Evolutionary conservation across 768 basidiomycete species (phyloP).

Genomic region (Podaxis sp.): DNA sequence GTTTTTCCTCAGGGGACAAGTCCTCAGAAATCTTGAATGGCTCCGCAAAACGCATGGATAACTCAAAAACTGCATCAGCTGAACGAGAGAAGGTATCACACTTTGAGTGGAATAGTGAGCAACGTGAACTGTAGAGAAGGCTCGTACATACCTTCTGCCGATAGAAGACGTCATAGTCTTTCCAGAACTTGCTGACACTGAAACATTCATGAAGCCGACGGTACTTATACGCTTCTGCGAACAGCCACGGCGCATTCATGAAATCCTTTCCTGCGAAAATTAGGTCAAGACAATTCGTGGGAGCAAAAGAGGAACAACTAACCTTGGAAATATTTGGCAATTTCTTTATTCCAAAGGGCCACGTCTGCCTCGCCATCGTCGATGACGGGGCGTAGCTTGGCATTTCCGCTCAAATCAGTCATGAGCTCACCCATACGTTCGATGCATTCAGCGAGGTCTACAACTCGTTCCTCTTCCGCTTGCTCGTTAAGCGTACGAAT

Average conservation of each 20-base stretch:
- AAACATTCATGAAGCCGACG: conserved; percentile 92
- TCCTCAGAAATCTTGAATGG: conserved; percentile 67
- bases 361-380: conserved; percentile 93
- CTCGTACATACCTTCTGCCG: conserved; percentile 69
- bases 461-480: conserved; percentile 76
- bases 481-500: conserved; percentile 87
- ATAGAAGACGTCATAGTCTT: conserved; percentile 92
- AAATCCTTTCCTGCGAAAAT: conserved; percentile 69
- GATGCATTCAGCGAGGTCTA: conserved; percentile 84
- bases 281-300: not conserved
- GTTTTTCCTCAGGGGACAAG: conserved; percentile 50
- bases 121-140: not conserved
- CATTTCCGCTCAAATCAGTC: conserved; percentile 81
- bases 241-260: conserved; percentile 96
- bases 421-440: conserved; percentile 90
- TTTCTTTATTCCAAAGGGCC: conserved; percentile 96
- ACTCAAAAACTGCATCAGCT: conserved; percentile 87
- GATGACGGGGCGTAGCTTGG: conserved; percentile 81
- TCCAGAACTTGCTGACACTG: conserved; percentile 88
- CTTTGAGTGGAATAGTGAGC: conserved; percentile 32
- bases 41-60: conserved; percentile 88
- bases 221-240: conserved; percentile 94
- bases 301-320: conserved; percentile 21
- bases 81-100: conserved; percentile 97
- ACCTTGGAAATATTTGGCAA: conserved; percentile 93